These are phyloP conservation scores for Cadophora sp. DNA, from an alignment of 2,329 filamentous ascomycete species.

Conservation along the genomic window DNA sequence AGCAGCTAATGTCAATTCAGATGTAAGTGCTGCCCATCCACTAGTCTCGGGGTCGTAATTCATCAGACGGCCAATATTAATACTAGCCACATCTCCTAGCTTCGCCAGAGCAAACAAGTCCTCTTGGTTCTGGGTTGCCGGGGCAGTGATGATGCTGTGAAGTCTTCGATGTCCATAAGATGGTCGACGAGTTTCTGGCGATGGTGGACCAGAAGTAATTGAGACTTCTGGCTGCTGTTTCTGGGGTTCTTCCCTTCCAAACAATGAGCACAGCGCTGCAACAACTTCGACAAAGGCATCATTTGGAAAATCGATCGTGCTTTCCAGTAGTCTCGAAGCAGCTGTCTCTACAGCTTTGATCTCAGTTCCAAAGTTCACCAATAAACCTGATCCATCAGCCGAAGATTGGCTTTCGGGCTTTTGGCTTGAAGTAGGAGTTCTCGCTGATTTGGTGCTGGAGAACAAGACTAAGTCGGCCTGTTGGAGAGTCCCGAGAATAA, in stretches of 20 bases:
- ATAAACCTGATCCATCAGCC: constrained; percentile 48
- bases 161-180: constrained; percentile 45
- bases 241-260: constrained; percentile 52
- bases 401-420: constrained; percentile 53
- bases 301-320: constrained; percentile 89
- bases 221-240: constrained; percentile 36
- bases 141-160: constrained; percentile 55
- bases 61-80: constrained; percentile 78
- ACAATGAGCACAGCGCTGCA: constrained; percentile 73
- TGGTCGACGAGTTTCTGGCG: constrained; percentile 36
- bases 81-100: constrained; percentile 72
- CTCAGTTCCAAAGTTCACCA: constrained; percentile 77
- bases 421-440: constrained; percentile 57
- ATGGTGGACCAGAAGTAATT: constrained; percentile 35
- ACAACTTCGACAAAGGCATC: constrained; percentile 81
- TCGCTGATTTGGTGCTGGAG: constrained; percentile 56
- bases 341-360: constrained; percentile 89
- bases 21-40: constrained; percentile 75
- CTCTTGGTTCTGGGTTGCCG: constrained; percentile 63
- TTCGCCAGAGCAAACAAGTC: constrained; percentile 75
- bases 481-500: constrained; percentile 89
- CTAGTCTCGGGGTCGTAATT: constrained; percentile 69
- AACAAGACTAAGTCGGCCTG: constrained; percentile 90
- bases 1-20: constrained; percentile 59
- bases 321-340: constrained; percentile 85